Evolutionary conservation across 169 alveolate genomes (phyloP).

Genomic region (Besnoitia besnoiti): DNA sequence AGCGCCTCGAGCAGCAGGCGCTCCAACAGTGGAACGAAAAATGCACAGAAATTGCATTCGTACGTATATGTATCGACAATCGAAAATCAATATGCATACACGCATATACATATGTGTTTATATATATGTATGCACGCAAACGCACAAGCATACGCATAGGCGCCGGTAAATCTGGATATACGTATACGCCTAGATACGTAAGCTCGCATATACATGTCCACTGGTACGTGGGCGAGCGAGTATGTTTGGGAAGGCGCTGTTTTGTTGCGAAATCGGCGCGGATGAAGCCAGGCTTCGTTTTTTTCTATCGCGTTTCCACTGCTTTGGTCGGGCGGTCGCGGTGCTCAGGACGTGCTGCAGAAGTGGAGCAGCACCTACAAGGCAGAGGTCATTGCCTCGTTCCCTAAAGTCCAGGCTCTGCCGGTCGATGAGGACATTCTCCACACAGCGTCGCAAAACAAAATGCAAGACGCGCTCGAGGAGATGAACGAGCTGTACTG

Average conservation of each 20-base stretch:
- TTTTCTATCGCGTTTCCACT: neutral
- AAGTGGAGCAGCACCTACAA: constrained; percentile 38
- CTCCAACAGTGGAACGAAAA: neutral
- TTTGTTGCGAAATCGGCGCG: no score
- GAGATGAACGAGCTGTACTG: constrained; percentile 44
- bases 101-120: neutral
- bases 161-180: no score
- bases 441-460: neutral
- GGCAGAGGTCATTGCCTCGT: constrained; percentile 33
- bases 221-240: neutral
- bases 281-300: no score
- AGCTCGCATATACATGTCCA: neutral
- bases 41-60: neutral
- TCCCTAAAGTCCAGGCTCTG: neutral
- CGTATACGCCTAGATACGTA: neutral
- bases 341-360: constrained; percentile 19
- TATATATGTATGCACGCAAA: neutral
- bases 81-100: neutral
- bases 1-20: constrained; percentile 2
- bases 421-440: constrained; percentile 53
- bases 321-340: neutral
- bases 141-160: no score
- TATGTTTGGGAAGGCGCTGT: neutral
- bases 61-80: neutral
- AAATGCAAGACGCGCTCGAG: constrained; percentile 16